A percentile compares a stretch with the other conserved stretches of the same genome.
Conservation (phyloP, 352 stramenopile genomes). For the Phytopythium cucurbitacearum region DNA sequence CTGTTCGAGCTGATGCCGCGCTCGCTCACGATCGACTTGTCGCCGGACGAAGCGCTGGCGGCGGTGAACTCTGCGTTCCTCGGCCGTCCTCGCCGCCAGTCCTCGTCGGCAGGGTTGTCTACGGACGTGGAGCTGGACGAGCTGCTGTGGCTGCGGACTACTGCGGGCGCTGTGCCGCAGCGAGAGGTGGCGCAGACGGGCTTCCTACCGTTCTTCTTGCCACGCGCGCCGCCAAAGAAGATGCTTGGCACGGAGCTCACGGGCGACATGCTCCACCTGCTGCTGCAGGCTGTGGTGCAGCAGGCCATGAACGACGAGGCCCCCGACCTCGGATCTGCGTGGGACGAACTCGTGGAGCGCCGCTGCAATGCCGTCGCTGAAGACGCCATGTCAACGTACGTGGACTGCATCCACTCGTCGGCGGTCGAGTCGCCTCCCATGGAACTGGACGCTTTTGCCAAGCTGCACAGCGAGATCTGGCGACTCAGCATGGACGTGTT, state of each 20-base stretch:
- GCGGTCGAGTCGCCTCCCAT: constrained; percentile 53
- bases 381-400: constrained; percentile 65
- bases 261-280: constrained; percentile 37
- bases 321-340: constrained; percentile 53
- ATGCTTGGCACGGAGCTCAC: constrained; percentile 64
- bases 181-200: constrained; percentile 12
- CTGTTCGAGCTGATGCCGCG: constrained; percentile 59
- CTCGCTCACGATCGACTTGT: constrained; percentile 51
- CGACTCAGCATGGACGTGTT: constrained; percentile 71
- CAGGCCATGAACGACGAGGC: constrained; percentile 26
- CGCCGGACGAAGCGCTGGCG: constrained; percentile 17
- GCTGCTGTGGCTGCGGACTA: constrained; percentile 1
- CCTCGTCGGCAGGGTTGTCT: not conserved
- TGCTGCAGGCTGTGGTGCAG: constrained; percentile 29
- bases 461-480: constrained; percentile 69
- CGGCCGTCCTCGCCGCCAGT: not conserved
- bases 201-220: constrained; percentile 27
- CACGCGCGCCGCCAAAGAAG: constrained; percentile 41
- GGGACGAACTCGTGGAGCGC: constrained; percentile 62
- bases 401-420: constrained; percentile 65
- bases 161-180: not conserved
- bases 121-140: not conserved
- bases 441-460: constrained; percentile 54
- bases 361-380: constrained; percentile 45
- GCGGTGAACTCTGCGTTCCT: not conserved